Base-by-base conservation (phyloP, 2,329 filamentous ascomycete genomes). In the Zelopaecilomyces penicillatus region DNA sequence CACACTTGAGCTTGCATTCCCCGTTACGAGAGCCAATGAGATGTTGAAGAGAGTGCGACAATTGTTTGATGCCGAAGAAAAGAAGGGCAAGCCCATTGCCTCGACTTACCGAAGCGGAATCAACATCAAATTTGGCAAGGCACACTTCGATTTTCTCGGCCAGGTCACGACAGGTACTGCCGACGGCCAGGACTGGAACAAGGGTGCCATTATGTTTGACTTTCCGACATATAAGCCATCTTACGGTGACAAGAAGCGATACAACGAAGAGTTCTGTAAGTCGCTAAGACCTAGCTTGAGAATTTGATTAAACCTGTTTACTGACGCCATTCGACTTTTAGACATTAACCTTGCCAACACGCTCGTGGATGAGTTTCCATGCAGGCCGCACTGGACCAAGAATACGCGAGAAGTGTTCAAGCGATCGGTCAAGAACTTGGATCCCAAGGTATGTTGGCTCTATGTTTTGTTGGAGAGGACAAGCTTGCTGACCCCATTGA, bases 141-240 rank as follows among this genome's bases (percentile, higher is more conserved):
- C 71, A 0, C 68, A 74, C 52, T 69, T 62, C 43, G 71, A 75
- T 46, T 61, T 75, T 27, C 55, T 75, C 6, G 71, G 71, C 10
- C 72, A 75, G 57, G 67, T 68, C 11, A 73, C 70, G 7, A 67
- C 66, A 42, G 64, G 66, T 50, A 74, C 71, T 6, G 62, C 62
- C 1, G 71, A 74, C 45, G 67, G 67, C 4, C 67, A 63, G 37
- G 72, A 75, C 53, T 75, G 55, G 55, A 56, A 50, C 41, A 66
- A 72, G 54, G 73, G 71, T 2, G 65, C 67, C 19, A 73, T 76
- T 52, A 76, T 75, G 72, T 71, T 76, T 50, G 72, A 76, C 52
- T 76, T 75, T 51, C 72, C 72, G 2, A 65, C 59, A 19, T 75
- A 68, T 54, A 62, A 67, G 41, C 71, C 73, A 0, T 65, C 54